Conservation (phyloP, 371 early-diverging fungal species). For the Mucor irregularis region DNA sequence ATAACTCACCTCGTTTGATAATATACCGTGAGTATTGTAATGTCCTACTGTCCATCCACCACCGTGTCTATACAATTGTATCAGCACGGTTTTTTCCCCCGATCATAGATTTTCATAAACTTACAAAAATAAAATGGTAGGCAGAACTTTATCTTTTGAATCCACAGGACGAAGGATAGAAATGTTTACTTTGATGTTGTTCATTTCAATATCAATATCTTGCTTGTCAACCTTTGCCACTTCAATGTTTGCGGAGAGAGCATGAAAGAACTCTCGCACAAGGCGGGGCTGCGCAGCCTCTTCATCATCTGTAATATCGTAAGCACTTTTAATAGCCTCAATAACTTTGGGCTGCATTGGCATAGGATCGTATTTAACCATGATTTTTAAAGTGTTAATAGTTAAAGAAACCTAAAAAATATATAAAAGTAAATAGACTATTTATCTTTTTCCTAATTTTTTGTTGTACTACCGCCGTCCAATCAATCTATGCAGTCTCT, state of each 20-base stretch:
- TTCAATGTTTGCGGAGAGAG: not conserved
- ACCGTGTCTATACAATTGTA: conserved; percentile 6
- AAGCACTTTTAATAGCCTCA: not conserved
- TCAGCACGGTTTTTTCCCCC: not conserved
- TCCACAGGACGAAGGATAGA: conserved; percentile 13
- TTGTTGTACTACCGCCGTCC: too few species aligned
- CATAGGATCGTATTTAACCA: too few species aligned
- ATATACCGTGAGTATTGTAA: not conserved
- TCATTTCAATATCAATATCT: conserved; percentile 1
- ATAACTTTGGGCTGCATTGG: too few species aligned
- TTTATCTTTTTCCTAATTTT: too few species aligned
- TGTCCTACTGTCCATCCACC: not conserved
- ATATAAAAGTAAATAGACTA: too few species aligned
- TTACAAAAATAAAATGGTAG: conserved; percentile 21
- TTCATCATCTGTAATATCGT: not conserved
- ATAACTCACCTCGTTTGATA: not conserved
- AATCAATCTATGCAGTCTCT: too few species aligned
- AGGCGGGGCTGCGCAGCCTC: conserved; percentile 8
- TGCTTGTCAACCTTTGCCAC: conserved; percentile 2
- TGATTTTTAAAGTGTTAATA: too few species aligned
- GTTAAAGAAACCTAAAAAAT: too few species aligned
- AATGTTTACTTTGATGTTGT: conserved; percentile 7
- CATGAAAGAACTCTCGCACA: conserved; percentile 4
- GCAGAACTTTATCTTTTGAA: conserved; percentile 9
- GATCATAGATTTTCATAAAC: not conserved